These are phyloP conservation scores for Quercus lobata DNA, from an alignment of 331 rosid genomes.

Conservation along the genomic window DNA sequence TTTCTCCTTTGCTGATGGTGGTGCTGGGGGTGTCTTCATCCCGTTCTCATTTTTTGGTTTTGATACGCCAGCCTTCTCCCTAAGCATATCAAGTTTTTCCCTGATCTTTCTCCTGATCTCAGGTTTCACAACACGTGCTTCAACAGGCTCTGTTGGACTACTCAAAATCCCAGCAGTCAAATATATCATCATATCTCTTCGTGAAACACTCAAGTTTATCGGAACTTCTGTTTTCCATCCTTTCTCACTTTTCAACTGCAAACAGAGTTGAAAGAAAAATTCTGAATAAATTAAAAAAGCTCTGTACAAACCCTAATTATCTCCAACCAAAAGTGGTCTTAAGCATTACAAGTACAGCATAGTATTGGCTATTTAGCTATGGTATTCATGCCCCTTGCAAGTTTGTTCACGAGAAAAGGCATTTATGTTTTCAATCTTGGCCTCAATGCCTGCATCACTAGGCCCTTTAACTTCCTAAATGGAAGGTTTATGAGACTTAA, in stretches of 20 bases:
- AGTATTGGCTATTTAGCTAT: neutral
- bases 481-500: too few relatives aligned
- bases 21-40: neutral
- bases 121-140: conserved; percentile 21
- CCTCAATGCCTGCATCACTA: neutral
- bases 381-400: neutral
- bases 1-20: neutral
- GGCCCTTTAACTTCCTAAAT: too few relatives aligned
- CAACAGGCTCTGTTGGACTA: conserved; percentile 3
- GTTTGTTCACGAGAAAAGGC: neutral
- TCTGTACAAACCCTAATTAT: neutral
- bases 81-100: conserved; percentile 23
- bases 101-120: conserved; percentile 26
- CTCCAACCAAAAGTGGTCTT: neutral
- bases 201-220: conserved; percentile 5
- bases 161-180: conserved; percentile 14
- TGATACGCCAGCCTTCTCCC: conserved; percentile 29
- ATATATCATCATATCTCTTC: conserved; percentile 24
- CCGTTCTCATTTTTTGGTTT: conserved; percentile 8
- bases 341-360: neutral
- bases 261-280: neutral
- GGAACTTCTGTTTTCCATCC: neutral
- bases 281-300: neutral
- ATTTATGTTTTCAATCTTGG: neutral
- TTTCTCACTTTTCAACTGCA: conserved; percentile 20